A percentile compares a stretch with the other conserved stretches of the same genome.
These are phyloP conservation scores for Entophlyctis luteolus DNA, from an alignment of 192 early-diverging fungal genomes.

Conservation along the genomic window DNA sequence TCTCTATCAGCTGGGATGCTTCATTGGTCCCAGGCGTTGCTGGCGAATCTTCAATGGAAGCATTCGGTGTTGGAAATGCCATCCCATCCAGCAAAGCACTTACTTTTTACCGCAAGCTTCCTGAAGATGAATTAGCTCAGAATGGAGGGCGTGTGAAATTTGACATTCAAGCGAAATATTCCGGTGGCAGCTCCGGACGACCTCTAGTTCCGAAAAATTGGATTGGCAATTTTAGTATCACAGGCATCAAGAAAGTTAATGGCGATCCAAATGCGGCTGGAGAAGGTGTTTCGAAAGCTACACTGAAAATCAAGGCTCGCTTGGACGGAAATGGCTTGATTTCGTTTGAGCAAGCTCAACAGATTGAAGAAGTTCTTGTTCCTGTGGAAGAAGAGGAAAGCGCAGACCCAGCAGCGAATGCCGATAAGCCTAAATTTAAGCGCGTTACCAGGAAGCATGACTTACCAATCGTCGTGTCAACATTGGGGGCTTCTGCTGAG, in stretches of 20 bases:
- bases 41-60: conserved; percentile 74
- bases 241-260: conserved; percentile 65
- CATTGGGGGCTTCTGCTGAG: conserved; percentile 55
- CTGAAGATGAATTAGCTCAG: conserved; percentile 49
- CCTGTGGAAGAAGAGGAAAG: conserved; percentile 74
- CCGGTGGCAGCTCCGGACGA: conserved; percentile 42
- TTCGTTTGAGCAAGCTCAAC: conserved; percentile 73
- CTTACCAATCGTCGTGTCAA: conserved; percentile 65
- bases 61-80: conserved; percentile 79
- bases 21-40: conserved; percentile 55
- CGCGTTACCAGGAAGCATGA: conserved; percentile 86
- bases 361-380: conserved; percentile 76
- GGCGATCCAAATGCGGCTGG: conserved; percentile 48
- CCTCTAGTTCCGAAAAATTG: conserved; percentile 70
- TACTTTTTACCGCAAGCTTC: conserved; percentile 75
- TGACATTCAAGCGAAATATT: conserved; percentile 77
- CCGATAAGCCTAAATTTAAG: conserved; percentile 68
- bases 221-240: conserved; percentile 83
- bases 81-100: conserved; percentile 88
- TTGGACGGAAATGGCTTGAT: conserved; percentile 72
- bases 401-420: background rate
- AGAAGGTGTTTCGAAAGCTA: conserved; percentile 59
- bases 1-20: conserved; percentile 83
- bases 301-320: conserved; percentile 87
- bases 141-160: conserved; percentile 53